phyloP scores from a whole-genome alignment of 2,329 filamentous ascomycete species.

The Talaromyces sp. region DNA sequence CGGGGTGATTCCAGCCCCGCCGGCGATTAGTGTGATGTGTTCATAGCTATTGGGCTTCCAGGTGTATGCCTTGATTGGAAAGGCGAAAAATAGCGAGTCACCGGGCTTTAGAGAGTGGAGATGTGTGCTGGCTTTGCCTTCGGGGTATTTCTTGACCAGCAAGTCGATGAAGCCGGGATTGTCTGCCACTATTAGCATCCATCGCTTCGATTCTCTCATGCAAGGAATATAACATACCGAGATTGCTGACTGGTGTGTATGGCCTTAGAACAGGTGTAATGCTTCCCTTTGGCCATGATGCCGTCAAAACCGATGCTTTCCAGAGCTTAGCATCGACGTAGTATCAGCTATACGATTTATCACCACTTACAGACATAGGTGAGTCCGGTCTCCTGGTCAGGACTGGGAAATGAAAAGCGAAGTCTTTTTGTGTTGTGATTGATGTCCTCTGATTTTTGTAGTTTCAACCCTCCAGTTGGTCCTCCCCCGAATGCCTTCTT shows the following conservation, averaged over 20 bases:
- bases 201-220: neutral
- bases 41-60: conserved; percentile 48
- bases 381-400: conserved; percentile 5
- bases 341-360: neutral
- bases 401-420: conserved; percentile 6
- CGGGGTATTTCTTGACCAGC: conserved; percentile 63
- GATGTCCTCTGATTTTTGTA: conserved; percentile 4
- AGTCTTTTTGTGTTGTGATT: conserved; percentile 12
- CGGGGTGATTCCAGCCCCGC: conserved; percentile 68
- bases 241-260: conserved; percentile 59
- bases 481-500: neutral
- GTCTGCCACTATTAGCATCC: conserved; percentile 31
- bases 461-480: neutral
- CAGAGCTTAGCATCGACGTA: neutral
- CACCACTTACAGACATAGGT: conserved; percentile 7
- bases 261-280: conserved; percentile 59
- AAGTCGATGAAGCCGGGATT: conserved; percentile 57
- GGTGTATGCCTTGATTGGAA: conserved; percentile 48
- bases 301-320: conserved; percentile 53
- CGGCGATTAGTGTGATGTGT: conserved; percentile 62
- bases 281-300: conserved; percentile 53
- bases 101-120: conserved; percentile 62
- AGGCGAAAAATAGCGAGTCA: conserved; percentile 54
- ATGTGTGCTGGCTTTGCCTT: conserved; percentile 59
- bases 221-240: conserved; percentile 32